Conservation (phyloP, 805 yeast genomes). For the Yarrowia porcina region DNA sequence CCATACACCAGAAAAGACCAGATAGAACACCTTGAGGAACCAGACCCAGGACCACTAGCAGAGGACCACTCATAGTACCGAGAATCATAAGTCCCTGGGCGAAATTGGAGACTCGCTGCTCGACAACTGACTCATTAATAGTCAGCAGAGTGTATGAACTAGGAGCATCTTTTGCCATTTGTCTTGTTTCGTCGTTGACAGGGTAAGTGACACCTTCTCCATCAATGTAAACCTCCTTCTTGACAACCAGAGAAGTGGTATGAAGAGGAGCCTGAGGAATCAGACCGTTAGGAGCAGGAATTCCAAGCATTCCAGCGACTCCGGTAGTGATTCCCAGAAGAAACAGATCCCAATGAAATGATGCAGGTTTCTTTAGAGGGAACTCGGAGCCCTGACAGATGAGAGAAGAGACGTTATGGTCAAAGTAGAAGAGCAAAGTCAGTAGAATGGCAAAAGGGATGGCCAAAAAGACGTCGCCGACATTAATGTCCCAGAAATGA, state of each 20-base stretch:
- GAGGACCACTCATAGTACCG: slow-evolving; percentile 87
- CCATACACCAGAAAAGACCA: slow-evolving; percentile 93
- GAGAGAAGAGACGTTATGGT: slow-evolving; percentile 89
- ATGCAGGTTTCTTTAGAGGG: slow-evolving; percentile 79
- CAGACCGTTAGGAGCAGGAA: slow-evolving; percentile 95
- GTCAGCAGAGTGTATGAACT: neutral
- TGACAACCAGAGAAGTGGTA: slow-evolving; percentile 78
- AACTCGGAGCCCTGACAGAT: slow-evolving; percentile 85
- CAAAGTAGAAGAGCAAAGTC: slow-evolving; percentile 85
- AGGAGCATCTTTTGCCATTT: slow-evolving; percentile 21
- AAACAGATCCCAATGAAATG: slow-evolving; percentile 90
- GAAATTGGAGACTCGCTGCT: slow-evolving; percentile 82
- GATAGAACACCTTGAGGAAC: slow-evolving; percentile 93
- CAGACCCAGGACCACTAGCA: slow-evolving; percentile 70
- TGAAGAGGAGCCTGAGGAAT: slow-evolving; percentile 98
- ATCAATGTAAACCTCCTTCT: slow-evolving; percentile 31
- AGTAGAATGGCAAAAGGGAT: slow-evolving; percentile 86
- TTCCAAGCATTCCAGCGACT: slow-evolving; percentile 77
- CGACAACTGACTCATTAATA: slow-evolving; percentile 61
- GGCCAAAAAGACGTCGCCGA: slow-evolving; percentile 79
- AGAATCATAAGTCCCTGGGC: slow-evolving; percentile 79
- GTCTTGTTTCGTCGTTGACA: slow-evolving; percentile 25
- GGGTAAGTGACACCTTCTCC: slow-evolving; percentile 4
- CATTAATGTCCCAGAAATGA: slow-evolving; percentile 70
- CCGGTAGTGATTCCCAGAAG: slow-evolving; percentile 85